phyloP scores from a whole-genome alignment of 257 asterid genomes.

The Petunia secreta region DNA sequence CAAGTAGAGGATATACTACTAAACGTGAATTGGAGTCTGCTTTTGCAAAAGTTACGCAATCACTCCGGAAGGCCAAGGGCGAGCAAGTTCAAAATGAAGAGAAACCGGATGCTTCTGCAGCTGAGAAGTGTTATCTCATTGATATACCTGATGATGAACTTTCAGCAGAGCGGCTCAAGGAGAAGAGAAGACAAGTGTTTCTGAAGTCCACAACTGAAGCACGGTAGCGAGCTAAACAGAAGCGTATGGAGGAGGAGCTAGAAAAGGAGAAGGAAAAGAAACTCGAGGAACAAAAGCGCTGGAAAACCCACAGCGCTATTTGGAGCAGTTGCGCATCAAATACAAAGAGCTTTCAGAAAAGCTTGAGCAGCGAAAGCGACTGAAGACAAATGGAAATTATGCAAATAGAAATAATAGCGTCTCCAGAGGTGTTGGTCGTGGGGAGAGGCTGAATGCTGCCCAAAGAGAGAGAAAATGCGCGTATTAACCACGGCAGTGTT shows the following conservation, averaged over 20 bases:
- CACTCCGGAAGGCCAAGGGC: constrained; percentile 94
- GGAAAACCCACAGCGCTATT: constrained; percentile 84
- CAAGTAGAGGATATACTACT: constrained; percentile 59
- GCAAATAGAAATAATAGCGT: constrained; percentile 73
- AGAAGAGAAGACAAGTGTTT: constrained; percentile 79
- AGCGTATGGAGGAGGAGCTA: constrained; percentile 78
- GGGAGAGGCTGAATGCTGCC: constrained; percentile 84
- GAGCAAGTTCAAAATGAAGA: constrained; percentile 78
- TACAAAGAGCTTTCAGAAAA: constrained; percentile 80
- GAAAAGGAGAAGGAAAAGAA: constrained; percentile 85
- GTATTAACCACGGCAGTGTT: constrained; percentile 97
- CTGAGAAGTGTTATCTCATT: constrained; percentile 76
- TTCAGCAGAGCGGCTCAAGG: constrained; percentile 87
- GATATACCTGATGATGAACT: constrained; percentile 77
- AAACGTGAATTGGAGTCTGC: constrained; percentile 81
- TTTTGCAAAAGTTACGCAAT: constrained; percentile 65
- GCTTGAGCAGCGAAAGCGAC: constrained; percentile 81
- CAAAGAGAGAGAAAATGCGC: constrained; percentile 96
- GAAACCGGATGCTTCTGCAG: constrained; percentile 59
- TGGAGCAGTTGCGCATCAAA: constrained; percentile 86
- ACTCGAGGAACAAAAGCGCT: constrained; percentile 91
- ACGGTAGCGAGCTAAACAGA: constrained; percentile 88
- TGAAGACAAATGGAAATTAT: constrained; percentile 74
- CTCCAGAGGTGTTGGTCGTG: constrained; percentile 96
- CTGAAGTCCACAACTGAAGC: constrained; percentile 85